Base-by-base conservation (phyloP, 2,329 filamentous ascomycete genomes). In the Trichoderma sp. region DNA sequence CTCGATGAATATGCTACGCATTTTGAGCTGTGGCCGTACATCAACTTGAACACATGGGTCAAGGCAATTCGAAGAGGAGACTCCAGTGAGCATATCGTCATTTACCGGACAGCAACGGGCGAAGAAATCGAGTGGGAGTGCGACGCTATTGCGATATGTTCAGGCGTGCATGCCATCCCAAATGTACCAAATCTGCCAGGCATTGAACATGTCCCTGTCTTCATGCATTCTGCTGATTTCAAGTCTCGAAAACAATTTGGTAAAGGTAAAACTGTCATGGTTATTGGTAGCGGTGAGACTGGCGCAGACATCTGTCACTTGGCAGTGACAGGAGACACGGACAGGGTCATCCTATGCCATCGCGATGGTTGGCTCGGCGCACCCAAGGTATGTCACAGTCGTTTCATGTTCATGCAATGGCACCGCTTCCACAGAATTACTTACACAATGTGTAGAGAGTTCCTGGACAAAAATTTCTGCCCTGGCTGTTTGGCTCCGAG, bases 101-200 rank as follows among this genome's bases (percentile, higher is more conserved):
- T 74, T 14, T 79, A 78, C 33, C 41, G 69, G 50, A 78, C 75
- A 7, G 31, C 31, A 18, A 65, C 75, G 16, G 76, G 77, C 2
- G 74, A 75, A 6, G n/a, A 53, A 11, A 64, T 75, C 2, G 76
- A 77, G 50, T 84, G 82, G 82, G 78, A 82, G 21, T 87, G 85
- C 71, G 85, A 87, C 77, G 85, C 85, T 9, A 79, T 87, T 24
- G 85, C 85, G 8, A 78, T 87, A 1, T 87, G 85, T 77, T 85
- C 85, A 2, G 86, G 86, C 1, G 78, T 87, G 12, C 84, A 87
- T 74, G 82, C 84, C 11, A 77, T 79, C 4, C 85, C 85, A 2
- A 82, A 82, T 56, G 81, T 85, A 11, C 83, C 85, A 0, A 27
- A 80, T 14, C 79, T 87, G 31, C 67, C 81, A 12, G 85, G 85